Evolutionary conservation across 495 filamentous ascomycete species (phyloP).

Genomic region (Aspergillus panamensis): DNA sequence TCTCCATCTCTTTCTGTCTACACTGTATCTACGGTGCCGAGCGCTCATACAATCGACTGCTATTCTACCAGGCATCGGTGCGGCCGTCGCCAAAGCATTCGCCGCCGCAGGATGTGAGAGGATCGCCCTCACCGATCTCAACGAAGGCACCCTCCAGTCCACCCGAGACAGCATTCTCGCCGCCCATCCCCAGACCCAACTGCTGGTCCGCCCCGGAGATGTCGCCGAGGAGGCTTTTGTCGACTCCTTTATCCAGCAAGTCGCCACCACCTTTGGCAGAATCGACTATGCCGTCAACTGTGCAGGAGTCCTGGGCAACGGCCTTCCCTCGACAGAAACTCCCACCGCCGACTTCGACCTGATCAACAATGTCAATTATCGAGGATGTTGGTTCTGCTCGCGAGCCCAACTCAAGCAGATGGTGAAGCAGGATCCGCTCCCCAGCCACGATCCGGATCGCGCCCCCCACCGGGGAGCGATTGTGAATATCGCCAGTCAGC

Average conservation of each 20-base stretch:
- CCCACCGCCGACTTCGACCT: constrained; percentile 42
- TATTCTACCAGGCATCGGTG: constrained; percentile 47
- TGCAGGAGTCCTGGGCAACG: constrained; percentile 44
- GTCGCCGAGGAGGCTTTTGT: constrained; percentile 44
- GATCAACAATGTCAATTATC: constrained; percentile 51
- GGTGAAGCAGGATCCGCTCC: constrained; percentile 45
- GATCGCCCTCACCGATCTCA: constrained; percentile 51
- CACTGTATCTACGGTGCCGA: neutral
- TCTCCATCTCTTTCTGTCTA: neutral
- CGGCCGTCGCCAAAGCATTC: constrained; percentile 48
- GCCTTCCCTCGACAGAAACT: constrained; percentile 35
- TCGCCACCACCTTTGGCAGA: constrained; percentile 35
- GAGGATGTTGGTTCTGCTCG: constrained; percentile 49
- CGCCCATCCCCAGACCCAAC: constrained; percentile 25
- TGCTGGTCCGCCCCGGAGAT: constrained; percentile 37
- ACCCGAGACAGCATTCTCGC: constrained; percentile 32
- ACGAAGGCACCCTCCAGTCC: constrained; percentile 33
- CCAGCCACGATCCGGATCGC: constrained; percentile 36
- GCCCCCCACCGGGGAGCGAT: constrained; percentile 39
- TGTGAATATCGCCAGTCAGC: constrained; percentile 53
- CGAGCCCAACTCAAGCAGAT: constrained; percentile 46
- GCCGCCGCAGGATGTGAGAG: constrained; percentile 45
- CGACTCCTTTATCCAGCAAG: constrained; percentile 33
- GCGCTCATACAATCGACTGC: too few species aligned
- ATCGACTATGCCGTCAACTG: constrained; percentile 53